These are phyloP conservation scores for Phytopythium kandeliae DNA, from an alignment of 352 stramenopile genomes.

Conservation along the genomic window DNA sequence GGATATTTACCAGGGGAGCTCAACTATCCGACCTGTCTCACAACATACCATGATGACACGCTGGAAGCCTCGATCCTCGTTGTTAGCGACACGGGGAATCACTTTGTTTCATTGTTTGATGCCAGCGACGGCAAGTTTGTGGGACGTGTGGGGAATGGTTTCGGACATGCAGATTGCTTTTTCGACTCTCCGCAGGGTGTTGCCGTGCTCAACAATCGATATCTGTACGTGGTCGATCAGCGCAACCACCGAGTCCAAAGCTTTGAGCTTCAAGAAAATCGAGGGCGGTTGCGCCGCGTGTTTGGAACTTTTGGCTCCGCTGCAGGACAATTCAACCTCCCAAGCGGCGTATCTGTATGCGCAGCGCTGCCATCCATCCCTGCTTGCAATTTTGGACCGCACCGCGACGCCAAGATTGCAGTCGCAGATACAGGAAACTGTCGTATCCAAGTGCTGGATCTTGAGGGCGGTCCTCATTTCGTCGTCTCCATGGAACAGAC, in stretches of 20 bases:
- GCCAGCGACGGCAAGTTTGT: slow-evolving; percentile 21
- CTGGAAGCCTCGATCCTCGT: slow-evolving; percentile 13
- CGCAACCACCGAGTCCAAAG: slow-evolving; percentile 64
- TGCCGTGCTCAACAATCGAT: slow-evolving; percentile 28
- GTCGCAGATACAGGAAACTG: slow-evolving; percentile 48
- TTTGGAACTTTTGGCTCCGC: slow-evolving; percentile 28
- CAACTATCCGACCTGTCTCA: slow-evolving; percentile 36
- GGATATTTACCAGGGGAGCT: slow-evolving; percentile 50
- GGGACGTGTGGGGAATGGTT: slow-evolving; percentile 38
- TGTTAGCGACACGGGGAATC: slow-evolving; percentile 60
- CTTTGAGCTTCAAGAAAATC: slow-evolving; percentile 28
- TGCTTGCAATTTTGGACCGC: slow-evolving; percentile 44
- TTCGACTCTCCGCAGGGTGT: slow-evolving; percentile 56
- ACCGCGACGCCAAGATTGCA: slow-evolving; percentile 42
- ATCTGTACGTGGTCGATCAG: slow-evolving; percentile 57
- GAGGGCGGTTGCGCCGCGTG: slow-evolving; percentile 11
- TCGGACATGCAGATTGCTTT: slow-evolving; percentile 41
- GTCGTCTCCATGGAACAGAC: slow-evolving; percentile 30
- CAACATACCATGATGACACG: slow-evolving; percentile 7
- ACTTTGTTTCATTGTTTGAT: slow-evolving; percentile 55
- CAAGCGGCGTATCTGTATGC: slow-evolving; percentile 34
- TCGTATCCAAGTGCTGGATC: slow-evolving; percentile 44
- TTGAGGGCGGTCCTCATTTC: slow-evolving; percentile 21
- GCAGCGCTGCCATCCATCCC: slow-evolving; percentile 19
- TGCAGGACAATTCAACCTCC: slow-evolving; percentile 44